phyloP scores from a whole-genome alignment of 2,329 filamentous ascomycete genomes.

The Monilinia fructigena region DNA sequence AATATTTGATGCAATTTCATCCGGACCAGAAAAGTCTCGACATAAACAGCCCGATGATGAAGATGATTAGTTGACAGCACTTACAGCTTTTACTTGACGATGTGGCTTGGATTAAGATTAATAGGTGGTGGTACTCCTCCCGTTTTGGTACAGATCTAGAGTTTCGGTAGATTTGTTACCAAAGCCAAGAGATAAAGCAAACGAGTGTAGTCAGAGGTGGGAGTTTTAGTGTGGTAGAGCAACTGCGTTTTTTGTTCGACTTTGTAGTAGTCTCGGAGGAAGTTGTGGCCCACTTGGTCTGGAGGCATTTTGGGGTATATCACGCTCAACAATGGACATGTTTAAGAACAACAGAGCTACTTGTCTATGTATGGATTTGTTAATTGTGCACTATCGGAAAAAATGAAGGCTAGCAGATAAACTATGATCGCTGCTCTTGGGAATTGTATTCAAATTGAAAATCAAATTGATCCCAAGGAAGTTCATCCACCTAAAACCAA shows the following conservation, averaged over 20 bases:
- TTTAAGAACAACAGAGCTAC: constrained; percentile 40
- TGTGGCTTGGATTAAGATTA: constrained; percentile 37
- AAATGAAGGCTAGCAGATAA: not conserved
- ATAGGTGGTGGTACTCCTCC: constrained; percentile 37
- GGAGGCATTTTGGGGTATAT: constrained; percentile 35
- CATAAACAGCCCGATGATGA: constrained; percentile 64
- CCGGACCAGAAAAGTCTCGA: constrained; percentile 82
- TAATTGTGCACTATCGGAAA: not conserved
- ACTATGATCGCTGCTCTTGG: not conserved
- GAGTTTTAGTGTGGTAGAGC: constrained; percentile 30
- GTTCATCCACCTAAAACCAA: not conserved
- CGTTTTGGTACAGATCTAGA: constrained; percentile 27
- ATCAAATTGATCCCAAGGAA: not conserved
- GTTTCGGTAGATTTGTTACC: constrained; percentile 31
- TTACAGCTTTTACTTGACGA: constrained; percentile 50
- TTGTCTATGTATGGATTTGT: constrained; percentile 35
- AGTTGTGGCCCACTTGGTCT: constrained; percentile 48
- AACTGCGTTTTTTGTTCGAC: constrained; percentile 29
- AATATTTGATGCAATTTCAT: constrained; percentile 76
- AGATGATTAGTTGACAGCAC: constrained; percentile 30
- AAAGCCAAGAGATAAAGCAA: constrained; percentile 35
- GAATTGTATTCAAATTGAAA: not conserved
- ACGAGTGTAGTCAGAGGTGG: constrained; percentile 31
- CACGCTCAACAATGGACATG: constrained; percentile 31
- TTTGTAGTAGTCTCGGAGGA: constrained; percentile 45